Percentiles rank a stretch among this genome's conserved stretches.
These are phyloP conservation scores for Fusarium sp. DNA, from an alignment of 2,329 filamentous ascomycete species.

Conservation along the genomic window DNA sequence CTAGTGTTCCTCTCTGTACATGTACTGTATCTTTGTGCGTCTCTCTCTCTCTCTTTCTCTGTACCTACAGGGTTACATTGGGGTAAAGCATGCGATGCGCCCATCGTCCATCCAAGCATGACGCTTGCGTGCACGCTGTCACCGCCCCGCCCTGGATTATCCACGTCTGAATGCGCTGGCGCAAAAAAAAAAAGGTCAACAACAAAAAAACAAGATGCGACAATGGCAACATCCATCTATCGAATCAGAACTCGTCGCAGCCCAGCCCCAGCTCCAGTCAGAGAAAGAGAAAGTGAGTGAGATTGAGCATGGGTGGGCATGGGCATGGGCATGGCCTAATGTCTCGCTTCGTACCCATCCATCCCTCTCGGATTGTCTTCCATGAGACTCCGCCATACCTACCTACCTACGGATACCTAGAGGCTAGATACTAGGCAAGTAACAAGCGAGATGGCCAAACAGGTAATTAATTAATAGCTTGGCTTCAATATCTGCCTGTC, in stretches of 20 bases:
- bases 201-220: slow-evolving; percentile 46
- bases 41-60: neutral
- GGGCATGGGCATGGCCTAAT: slow-evolving; percentile 4
- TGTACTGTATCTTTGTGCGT: slow-evolving; percentile 5
- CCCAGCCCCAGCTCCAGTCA: slow-evolving; percentile 31
- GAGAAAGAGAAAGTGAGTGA: neutral
- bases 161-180: slow-evolving; percentile 46
- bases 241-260: slow-evolving; percentile 45
- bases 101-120: slow-evolving; percentile 45
- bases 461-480: slow-evolving; percentile 7
- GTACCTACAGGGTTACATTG: slow-evolving; percentile 38
- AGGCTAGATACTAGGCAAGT: slow-evolving; percentile 17
- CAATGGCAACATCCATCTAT: slow-evolving; percentile 33
- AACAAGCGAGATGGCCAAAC: slow-evolving; percentile 35
- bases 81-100: slow-evolving; percentile 43
- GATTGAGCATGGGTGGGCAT: slow-evolving; percentile 6
- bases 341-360: slow-evolving; percentile 15
- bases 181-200: slow-evolving; percentile 45
- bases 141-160: slow-evolving; percentile 44
- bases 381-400: slow-evolving; percentile 9
- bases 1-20: neutral
- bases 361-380: slow-evolving; percentile 16
- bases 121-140: slow-evolving; percentile 47
- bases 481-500: slow-evolving; percentile 11
- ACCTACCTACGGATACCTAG: neutral